Evolutionary conservation across 345 rosid genomes (phyloP).

Genomic region (Kernera saxatilis): DNA sequence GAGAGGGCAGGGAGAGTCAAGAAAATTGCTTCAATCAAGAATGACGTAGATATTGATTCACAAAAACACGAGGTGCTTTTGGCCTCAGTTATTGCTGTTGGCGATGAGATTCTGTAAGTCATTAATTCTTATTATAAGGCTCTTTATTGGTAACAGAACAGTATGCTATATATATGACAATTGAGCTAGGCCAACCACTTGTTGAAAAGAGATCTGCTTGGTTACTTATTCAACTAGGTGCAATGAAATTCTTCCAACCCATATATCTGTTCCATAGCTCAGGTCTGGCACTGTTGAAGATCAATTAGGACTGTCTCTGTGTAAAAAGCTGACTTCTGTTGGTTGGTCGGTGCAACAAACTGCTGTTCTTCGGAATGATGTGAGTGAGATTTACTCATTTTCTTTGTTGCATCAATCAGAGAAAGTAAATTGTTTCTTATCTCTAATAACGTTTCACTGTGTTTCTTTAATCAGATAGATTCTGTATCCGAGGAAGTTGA

Average conservation of each 20-base stretch:
- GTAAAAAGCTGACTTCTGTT: conserved; percentile 67
- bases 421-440: conserved; percentile 1
- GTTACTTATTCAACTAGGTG: neutral
- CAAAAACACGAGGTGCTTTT: conserved; percentile 42
- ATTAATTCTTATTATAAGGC: conserved; percentile 1
- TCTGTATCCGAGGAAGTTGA: conserved; percentile 97
- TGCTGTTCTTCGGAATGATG: conserved; percentile 67
- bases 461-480: conserved; percentile 61
- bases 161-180: neutral
- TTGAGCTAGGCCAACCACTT: neutral
- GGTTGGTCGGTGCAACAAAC: conserved; percentile 77
- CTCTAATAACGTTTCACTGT: conserved; percentile 7
- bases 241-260: conserved; percentile 27
- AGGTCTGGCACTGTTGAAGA: conserved; percentile 97
- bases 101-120: conserved; percentile 99
- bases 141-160: neutral
- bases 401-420: neutral
- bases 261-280: conserved; percentile 90
- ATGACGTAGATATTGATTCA: conserved; percentile 38
- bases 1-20: conserved; percentile 98
- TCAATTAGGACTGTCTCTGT: conserved; percentile 63
- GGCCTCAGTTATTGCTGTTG: conserved; percentile 74
- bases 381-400: conserved; percentile 41
- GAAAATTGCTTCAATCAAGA: conserved; percentile 37
- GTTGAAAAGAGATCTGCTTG: neutral